Base-by-base conservation (phyloP, 192 early-diverging fungal species). In the Jimgerdemannia lactiflua region DNA sequence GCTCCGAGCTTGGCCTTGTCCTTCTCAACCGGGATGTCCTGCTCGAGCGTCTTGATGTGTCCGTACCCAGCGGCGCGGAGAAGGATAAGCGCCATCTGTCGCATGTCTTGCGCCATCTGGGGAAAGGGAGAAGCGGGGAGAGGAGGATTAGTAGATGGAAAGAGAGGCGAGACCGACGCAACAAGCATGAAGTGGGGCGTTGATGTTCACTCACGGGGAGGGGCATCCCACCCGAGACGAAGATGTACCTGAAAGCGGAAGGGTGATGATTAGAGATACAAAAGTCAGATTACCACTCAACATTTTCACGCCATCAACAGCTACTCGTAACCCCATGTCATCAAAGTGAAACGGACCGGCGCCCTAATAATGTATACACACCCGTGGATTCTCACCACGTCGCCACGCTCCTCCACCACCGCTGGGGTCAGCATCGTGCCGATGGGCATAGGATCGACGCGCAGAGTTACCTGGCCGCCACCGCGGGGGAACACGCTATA, bases 401-500 rank as follows among this genome's bases (percentile, higher is more conserved):
- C 43, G 39, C 74, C 74, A 4, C 74, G 67, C 0, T 75, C 74
- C 2, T 70, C 54, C 14, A 77, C n/a, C 39, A 65, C 70, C 42
- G 66, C 43, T 7, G 75, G 65, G n/a, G 43, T 77, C 42, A 77
- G 43, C 29, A 73, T 8, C 70, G 18, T 43, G 43, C 29, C 42
- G 65, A 43, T 6, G 49, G 14, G 67, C 42, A 75, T 43, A 43
- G 81, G 81, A 10, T 79, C 74, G 39, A 78, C 75, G 14, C 8
- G 43, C 17, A 82, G 49, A 4, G 74, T 8, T 4, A 81, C 80
- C 3, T 69, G 42, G 19, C 80, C 80, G 9, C 80, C 80, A 70
- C 80, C 80, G 65, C 67, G 18, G 42, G 80, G 80, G 43, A 78
- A 81, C 64, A 75, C 81, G n/a, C 80, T 80, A 42, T 10, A 9